Conservation (phyloP, 352 stramenopile species). For the Phytophthora cajani region DNA sequence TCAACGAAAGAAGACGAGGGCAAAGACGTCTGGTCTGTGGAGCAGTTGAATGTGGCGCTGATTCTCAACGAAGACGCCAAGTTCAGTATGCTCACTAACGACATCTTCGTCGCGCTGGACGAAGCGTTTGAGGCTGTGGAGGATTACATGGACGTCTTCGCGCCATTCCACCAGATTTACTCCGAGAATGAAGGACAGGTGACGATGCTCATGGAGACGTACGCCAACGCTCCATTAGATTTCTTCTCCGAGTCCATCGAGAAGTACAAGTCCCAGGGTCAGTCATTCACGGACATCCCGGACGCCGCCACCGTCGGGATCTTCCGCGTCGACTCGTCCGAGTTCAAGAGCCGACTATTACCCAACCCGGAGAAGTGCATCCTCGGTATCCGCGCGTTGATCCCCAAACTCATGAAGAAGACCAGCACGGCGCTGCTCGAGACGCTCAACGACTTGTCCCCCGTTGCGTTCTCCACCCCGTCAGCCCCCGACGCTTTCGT, state of each 20-base stretch:
- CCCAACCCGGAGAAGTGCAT: constrained; percentile 92
- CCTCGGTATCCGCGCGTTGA: constrained; percentile 72
- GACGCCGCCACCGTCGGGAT: constrained; percentile 90
- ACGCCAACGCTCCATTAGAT: constrained; percentile 74
- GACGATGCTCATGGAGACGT: constrained; percentile 65
- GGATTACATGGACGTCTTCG: constrained; percentile 91
- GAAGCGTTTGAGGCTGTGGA: constrained; percentile 83
- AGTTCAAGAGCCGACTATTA: constrained; percentile 89
- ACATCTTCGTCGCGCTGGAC: constrained; percentile 85
- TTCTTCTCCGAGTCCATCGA: constrained; percentile 85
- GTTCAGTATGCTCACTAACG: constrained; percentile 84
- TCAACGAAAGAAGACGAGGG: constrained; percentile 90
- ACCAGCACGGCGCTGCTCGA: constrained; percentile 81
- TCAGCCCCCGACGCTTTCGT: constrained; percentile 83
- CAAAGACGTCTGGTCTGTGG: constrained; percentile 81
- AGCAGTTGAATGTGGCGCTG: constrained; percentile 79
- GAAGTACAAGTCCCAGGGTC: constrained; percentile 79
- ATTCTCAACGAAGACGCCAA: constrained; percentile 86
- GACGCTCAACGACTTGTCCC: constrained; percentile 85
- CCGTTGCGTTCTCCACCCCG: constrained; percentile 77
- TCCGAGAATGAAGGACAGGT: constrained; percentile 86
- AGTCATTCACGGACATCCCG: constrained; percentile 88
- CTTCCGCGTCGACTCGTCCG: constrained; percentile 89
- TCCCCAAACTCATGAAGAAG: constrained; percentile 93
- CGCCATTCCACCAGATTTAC: constrained; percentile 89